Evolutionary conservation across 2,329 filamentous ascomycete genomes (phyloP).

Genomic region (Pseudopyrenochaeta lycopersici): DNA sequence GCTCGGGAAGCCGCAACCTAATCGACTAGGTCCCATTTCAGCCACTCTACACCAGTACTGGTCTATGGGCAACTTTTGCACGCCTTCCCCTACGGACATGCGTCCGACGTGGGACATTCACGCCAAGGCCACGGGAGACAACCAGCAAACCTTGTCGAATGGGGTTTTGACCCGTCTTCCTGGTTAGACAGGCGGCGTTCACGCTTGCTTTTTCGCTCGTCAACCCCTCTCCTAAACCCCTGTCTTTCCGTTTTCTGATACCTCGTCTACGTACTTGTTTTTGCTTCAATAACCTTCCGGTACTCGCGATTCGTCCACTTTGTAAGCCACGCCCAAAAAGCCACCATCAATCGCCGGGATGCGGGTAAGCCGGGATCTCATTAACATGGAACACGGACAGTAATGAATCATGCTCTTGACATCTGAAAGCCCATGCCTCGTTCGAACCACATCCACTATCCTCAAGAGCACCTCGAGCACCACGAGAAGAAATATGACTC

Average conservation of each 20-base stretch:
- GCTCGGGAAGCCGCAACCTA: slow-evolving; percentile 1
- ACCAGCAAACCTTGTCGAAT: slow-evolving; percentile 19
- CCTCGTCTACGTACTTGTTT: not conserved
- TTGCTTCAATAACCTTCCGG: not conserved
- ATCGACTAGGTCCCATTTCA: slow-evolving; percentile 3
- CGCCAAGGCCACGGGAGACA: slow-evolving; percentile 5
- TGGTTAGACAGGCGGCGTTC: slow-evolving; percentile 19
- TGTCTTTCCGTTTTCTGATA: slow-evolving; percentile 1
- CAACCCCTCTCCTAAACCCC: slow-evolving; percentile 3
- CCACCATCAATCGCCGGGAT: not conserved
- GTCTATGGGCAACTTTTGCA: not conserved
- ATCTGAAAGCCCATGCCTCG: too few relatives aligned
- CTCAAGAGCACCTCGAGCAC: too few relatives aligned
- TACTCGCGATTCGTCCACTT: not conserved
- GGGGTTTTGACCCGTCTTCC: slow-evolving; percentile 19
- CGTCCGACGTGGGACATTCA: slow-evolving; percentile 4
- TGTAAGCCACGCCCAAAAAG: not conserved
- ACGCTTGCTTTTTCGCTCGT: slow-evolving; percentile 11
- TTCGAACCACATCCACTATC: too few relatives aligned
- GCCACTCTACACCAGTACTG: slow-evolving; percentile 2
- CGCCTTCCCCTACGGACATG: slow-evolving; percentile 4
- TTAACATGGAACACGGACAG: too few relatives aligned
- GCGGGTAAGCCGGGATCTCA: too few relatives aligned
- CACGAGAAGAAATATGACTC: too few relatives aligned
- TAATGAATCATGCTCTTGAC: too few relatives aligned